Conservation (phyloP, 176 grass and related monocot species). For the Ensete ventricosum region DNA sequence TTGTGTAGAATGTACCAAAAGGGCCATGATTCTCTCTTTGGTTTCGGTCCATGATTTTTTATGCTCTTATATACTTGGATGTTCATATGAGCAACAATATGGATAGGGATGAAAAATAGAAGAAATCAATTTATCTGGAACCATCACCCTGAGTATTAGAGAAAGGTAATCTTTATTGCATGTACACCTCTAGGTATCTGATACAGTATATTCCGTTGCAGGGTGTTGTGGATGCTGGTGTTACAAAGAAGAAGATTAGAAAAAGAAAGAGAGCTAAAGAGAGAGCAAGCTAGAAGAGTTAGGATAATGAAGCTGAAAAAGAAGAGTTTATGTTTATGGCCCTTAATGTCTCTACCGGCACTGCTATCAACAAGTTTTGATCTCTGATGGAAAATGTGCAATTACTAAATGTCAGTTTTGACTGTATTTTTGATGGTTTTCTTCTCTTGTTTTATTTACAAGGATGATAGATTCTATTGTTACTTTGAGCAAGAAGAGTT, state of each 20-base stretch:
- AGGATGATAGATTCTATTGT: not conserved
- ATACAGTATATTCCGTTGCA: not conserved
- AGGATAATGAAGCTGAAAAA: not conserved
- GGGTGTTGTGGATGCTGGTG: not conserved
- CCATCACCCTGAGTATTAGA: no score
- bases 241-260: slow-evolving; percentile 1
- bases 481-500: not conserved
- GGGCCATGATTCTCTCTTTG: not conserved
- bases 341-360: not conserved
- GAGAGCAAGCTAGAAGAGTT: not conserved
- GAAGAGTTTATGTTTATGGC: not conserved
- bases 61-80: not conserved
- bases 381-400: not conserved
- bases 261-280: slow-evolving; percentile 9
- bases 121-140: no score
- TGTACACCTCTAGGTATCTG: not conserved
- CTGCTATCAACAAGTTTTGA: not conserved
- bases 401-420: not conserved
- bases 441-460: not conserved
- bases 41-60: not conserved
- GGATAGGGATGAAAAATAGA: no score
- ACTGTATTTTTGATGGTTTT: not conserved
- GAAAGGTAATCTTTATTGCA: no score
- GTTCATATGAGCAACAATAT: not conserved
- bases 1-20: not conserved